Evolutionary conservation across 164 flowering plant species (phyloP).

Genomic region (Macadamia integrifolia): DNA sequence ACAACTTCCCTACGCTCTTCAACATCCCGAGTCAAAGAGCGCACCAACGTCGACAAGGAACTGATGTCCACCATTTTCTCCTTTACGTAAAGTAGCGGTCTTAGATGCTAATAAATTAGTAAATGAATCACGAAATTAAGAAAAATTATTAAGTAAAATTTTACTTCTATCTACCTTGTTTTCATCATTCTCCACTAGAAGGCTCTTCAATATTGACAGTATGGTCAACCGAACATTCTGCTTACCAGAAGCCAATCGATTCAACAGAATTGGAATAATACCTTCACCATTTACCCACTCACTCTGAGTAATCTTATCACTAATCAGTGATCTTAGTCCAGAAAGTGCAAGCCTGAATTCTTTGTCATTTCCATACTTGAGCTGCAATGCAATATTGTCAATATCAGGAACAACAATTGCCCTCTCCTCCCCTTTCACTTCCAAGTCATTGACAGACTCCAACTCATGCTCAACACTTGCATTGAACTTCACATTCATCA

Average conservation of each 20-base stretch:
- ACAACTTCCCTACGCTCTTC: conserved; percentile 79
- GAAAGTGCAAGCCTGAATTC: conserved; percentile 35
- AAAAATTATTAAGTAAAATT: neutral
- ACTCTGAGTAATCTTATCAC: conserved; percentile 13
- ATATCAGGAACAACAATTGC: conserved; percentile 20
- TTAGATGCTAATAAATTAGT: neutral
- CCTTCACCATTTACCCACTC: conserved; percentile 54
- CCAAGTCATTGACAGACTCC: conserved; percentile 13
- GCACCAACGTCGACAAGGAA: conserved; percentile 46
- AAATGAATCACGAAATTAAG: neutral
- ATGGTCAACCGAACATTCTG: conserved; percentile 31
- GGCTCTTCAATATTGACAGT: conserved; percentile 37
- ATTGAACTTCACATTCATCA: conserved; percentile 35
- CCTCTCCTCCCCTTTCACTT: conserved; percentile 8
- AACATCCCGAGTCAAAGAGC: conserved; percentile 56
- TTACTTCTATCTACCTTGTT: conserved; percentile 35
- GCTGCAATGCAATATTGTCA: conserved; percentile 45
- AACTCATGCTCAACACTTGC: neutral
- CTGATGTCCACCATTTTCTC: conserved; percentile 60
- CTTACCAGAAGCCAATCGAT: conserved; percentile 47
- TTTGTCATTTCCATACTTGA: conserved; percentile 51
- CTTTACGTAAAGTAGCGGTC: conserved; percentile 34
- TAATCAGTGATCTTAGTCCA: conserved; percentile 28
- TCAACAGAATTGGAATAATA: conserved; percentile 40
- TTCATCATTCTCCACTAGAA: conserved; percentile 29